Evolutionary conservation across 768 basidiomycete species (phyloP).

Genomic region (Amanita fuliginea): DNA sequence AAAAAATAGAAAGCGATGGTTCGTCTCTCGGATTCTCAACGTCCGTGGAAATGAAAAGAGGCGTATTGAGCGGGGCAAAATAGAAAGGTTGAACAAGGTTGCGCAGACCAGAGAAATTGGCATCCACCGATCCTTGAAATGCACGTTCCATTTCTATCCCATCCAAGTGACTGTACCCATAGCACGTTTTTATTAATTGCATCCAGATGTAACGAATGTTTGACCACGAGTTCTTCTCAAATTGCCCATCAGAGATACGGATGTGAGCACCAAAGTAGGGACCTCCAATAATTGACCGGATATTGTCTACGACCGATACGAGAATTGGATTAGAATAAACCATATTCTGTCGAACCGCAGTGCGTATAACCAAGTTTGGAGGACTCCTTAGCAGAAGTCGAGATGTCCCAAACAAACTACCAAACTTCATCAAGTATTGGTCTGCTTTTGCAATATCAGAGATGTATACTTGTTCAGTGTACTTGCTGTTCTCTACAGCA

Average conservation of each 20-base stretch:
- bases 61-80: conserved; percentile 34
- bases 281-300: conserved; percentile 31
- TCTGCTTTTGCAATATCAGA: conserved; percentile 25
- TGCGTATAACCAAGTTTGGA: conserved; percentile 30
- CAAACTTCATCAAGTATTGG: conserved; percentile 54
- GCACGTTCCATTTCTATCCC: conserved; percentile 16
- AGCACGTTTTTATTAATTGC: conserved; percentile 31
- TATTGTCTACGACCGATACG: conserved; percentile 26
- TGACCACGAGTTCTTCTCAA: conserved; percentile 26
- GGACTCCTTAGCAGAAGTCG: conserved; percentile 41
- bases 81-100: not conserved
- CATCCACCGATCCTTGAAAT: conserved; percentile 1
- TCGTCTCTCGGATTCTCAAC: conserved; percentile 26
- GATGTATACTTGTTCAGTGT: conserved; percentile 30
- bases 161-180: conserved; percentile 4
- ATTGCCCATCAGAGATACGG: conserved; percentile 59
- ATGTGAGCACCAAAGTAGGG: conserved; percentile 56
- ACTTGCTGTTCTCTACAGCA: conserved; percentile 22
- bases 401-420: conserved; percentile 69
- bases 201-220: conserved; percentile 46
- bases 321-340: conserved; percentile 40
- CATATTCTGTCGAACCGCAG: conserved; percentile 45
- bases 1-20: conserved; percentile 33
- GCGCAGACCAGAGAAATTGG: not conserved
- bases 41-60: conserved; percentile 62